phyloP scores from a whole-genome alignment of 2,329 filamentous ascomycete species.

The Pseudopithomyces maydicus region DNA sequence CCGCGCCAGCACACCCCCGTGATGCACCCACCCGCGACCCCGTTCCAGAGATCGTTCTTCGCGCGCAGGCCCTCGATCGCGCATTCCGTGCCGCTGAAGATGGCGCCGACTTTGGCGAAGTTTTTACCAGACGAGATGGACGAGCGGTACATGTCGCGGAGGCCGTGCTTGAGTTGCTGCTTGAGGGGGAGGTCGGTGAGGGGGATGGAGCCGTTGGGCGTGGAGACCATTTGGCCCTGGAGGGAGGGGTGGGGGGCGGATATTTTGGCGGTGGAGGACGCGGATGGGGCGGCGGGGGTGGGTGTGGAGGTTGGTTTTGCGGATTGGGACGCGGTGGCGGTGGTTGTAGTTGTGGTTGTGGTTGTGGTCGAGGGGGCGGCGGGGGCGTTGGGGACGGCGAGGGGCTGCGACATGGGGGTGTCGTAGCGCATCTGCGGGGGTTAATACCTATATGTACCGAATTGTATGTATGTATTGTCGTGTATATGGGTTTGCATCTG shows the following conservation, averaged over 20 bases:
- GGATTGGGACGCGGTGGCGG: constrained; percentile 42
- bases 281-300: constrained; percentile 66
- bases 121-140: constrained; percentile 86
- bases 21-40: constrained; percentile 83
- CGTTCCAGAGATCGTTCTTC: constrained; percentile 92
- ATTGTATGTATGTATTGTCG: background rate
- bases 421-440: constrained; percentile 89
- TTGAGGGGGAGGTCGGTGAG: constrained; percentile 73
- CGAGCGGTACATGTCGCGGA: constrained; percentile 91
- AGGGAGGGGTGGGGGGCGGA: constrained; percentile 53
- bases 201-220: constrained; percentile 51
- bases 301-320: constrained; percentile 12
- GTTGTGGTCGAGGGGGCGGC: constrained; percentile 13
- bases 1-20: constrained; percentile 85
- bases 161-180: constrained; percentile 81
- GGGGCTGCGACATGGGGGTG: constrained; percentile 71
- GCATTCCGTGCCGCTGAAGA: constrained; percentile 94
- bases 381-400: constrained; percentile 21
- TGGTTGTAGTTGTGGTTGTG: constrained; percentile 41
- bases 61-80: constrained; percentile 89
- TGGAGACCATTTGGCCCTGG: constrained; percentile 49
- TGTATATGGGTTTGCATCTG: background rate
- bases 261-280: constrained; percentile 68
- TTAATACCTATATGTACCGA: background rate
- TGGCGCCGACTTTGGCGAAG: constrained; percentile 89